Evolutionary conservation across 495 filamentous ascomycete species (phyloP), one percentile per base, ranked within the genome.

Genomic region (Podospora comata): DNA sequence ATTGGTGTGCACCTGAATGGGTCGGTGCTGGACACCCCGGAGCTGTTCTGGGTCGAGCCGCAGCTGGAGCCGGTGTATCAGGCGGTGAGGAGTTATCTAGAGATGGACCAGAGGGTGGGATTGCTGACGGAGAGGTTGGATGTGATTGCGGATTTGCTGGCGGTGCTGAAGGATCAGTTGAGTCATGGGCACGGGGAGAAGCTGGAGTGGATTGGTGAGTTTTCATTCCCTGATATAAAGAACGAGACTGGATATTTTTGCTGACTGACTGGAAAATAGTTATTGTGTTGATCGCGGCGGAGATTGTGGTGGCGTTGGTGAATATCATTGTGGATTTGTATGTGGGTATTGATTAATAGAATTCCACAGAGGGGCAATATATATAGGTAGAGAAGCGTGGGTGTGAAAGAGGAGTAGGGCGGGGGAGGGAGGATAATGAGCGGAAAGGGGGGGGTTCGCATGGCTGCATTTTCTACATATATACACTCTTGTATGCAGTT

Each of bases 1-100:
- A 98, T 99, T 81, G 97, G 94, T 74, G 97, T 99, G 74, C 96
- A 99, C 80, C 85, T 99, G 15, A 97, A 99, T 78, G 96, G 96
- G 53, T 93, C 90, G 28, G 93, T 99, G 13, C 89, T 99, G n/a
- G 95, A 99, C 71, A 94, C 93, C 9, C 95, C 95, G 1, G 95
- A 99, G 77, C 85, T 99, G 23, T 97, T 99, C 86, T 99, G 95
- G 95, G 91, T 93, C 55, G 95, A 99, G 79, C 95, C 95, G 16
- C 93, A 97, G 75, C 84, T 99, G 19, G 95, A 98, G 71, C 95
- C 95, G 39, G 87, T 98, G 20, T 99, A 99, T 75, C 90, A 93
- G 73, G 95, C 95, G 55, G 94, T 97, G 56, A 85, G 96, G 58
- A 94, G 89, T 72, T 99, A 99, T 73, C 84, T 99, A 27, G 95